Base-by-base conservation (phyloP, 495 filamentous ascomycete genomes). In the Talaromyces trachyspermus region DNA sequence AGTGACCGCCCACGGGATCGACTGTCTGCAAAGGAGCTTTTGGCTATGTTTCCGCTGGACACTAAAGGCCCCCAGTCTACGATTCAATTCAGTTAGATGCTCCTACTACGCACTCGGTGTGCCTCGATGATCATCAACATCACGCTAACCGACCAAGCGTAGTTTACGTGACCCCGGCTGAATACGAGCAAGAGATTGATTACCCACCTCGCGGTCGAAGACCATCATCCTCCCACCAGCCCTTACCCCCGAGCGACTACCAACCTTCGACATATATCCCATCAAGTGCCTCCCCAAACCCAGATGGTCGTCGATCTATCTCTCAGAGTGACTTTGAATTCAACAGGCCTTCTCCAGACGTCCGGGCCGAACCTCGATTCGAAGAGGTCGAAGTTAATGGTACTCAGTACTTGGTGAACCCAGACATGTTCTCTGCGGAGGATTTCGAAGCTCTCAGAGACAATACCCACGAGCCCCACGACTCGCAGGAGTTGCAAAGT, bases 21-120 rank as follows among this genome's bases (percentile, higher is more conserved):
- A 36, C 53, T 75, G 14, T 69, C 76, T 18, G 79, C 79, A 14
- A 80, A 77, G 49, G 78, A 82, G 17, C 65, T 83, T 22, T 57
- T 82, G 14, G 47, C 40, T 1, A 56, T 73, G 24, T 81, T 80
- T 49, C 78, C 78, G 18, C 43, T 51, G 5, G 46, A 53, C 22
- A 11, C 11, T 6, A 22, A 37, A 11, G 29, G 23, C 44, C 44
- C 12, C 44, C 44, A 24, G 35, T 22, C 30, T 46, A 46, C 18
- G 30, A 33, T 6, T 17, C 27, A 15, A 18, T 46, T n/a, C 44
- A 26, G n/a, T 12, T 25, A 8, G 39, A 42, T 26, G 39, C 22
- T 26, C 20, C 20, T 26, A n/a, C n/a, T n/a, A n/a, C 33, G 33
- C 44, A 46, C 11, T 37, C 39, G 10, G 12, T 46, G 35, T 46